Evolutionary conservation across 169 alveolate species (phyloP), one percentile per base, ranked within the genome.

Genomic region (Cryptosporidium felis): DNA sequence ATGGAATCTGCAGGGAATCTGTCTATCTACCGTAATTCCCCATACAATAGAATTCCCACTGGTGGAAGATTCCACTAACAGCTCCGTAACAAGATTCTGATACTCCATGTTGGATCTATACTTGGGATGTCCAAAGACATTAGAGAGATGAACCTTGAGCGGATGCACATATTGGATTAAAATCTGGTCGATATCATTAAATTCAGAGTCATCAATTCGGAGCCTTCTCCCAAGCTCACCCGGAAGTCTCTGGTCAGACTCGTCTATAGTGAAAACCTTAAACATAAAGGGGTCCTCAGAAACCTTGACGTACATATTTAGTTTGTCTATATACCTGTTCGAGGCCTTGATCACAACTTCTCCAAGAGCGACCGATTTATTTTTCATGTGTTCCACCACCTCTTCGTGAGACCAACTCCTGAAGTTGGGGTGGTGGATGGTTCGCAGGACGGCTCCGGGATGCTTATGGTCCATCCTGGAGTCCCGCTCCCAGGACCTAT

Each of bases 1-100:
- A 38, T 74, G 85, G n/a, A 74, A 74, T 74, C 85, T 74, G 40
- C 85, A 74, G 18, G 85, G 85, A 51, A 74, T 74, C 56, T 74
- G 85, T 34, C 28, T 74, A 41, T 74, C 85, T n/a, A 44, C 67
- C 8, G 61, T 34, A 14, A 74, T 74, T 26, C 85, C 85, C 85
- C 85, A 74, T 2, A 74, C 85, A n/a, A 74, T 74, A 8, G 85
- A 74, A 44, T 74, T 74, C 8, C 85, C 85, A 56, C 85, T 74
- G 0, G 58, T 49, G 18, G 85, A 49, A 6, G 85, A 74, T 16
- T 74, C 85, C 26, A 74, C 60, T 3, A 74, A 45, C 3, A 74
- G 56, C 40, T 74, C 85, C 3, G 85, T 51, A 18, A 74, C 74
- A 14, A 74, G 8, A 53, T 53, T 74, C 26, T 74, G 85, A 58